Conservation (phyloP, 192 early-diverging fungal genomes). For the Coemansia sp. region DNA sequence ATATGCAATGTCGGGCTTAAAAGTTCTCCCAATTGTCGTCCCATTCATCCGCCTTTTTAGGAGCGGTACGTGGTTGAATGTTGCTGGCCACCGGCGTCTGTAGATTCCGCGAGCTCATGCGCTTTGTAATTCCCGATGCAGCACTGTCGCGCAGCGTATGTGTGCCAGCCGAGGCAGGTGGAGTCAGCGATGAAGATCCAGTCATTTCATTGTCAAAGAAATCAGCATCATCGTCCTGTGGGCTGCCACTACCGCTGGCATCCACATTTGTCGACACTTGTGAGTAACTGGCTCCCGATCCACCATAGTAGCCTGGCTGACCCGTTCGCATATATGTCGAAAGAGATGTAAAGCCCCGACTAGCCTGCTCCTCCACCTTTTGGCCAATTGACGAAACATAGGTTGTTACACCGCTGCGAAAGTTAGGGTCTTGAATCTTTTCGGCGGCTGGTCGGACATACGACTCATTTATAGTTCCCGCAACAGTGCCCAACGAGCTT, state of each 20-base stretch:
- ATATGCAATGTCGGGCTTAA: conserved; percentile 7
- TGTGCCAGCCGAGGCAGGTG: conserved; percentile 16
- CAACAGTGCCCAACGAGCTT: conserved; percentile 37
- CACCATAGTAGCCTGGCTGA: conserved; percentile 13
- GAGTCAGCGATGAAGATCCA: conserved; percentile 16
- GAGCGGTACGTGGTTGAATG: conserved; percentile 1
- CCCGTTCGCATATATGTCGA: conserved; percentile 37
- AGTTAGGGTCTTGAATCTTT: conserved; percentile 63
- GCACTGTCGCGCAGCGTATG: neutral
- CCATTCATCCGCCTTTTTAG: conserved; percentile 29
- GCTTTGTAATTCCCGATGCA: conserved; percentile 11
- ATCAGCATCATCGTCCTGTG: conserved; percentile 14
- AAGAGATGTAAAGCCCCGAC: conserved; percentile 33
- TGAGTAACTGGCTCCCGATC: conserved; percentile 13
- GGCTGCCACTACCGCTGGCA: conserved; percentile 1
- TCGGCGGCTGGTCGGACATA: conserved; percentile 64
- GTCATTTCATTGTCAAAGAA: conserved; percentile 38
- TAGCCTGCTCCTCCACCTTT: conserved; percentile 36
- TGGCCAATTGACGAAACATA: conserved; percentile 60
- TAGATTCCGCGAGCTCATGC: conserved; percentile 12
- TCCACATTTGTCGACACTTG: conserved; percentile 15
- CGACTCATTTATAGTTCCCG: conserved; percentile 59
- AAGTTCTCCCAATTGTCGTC: conserved; percentile 47
- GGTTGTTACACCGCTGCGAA: conserved; percentile 58
- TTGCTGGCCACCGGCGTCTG: conserved; percentile 11